phyloP scores from a whole-genome alignment of 768 basidiomycete species.

The Kwoniella dendrophila region DNA sequence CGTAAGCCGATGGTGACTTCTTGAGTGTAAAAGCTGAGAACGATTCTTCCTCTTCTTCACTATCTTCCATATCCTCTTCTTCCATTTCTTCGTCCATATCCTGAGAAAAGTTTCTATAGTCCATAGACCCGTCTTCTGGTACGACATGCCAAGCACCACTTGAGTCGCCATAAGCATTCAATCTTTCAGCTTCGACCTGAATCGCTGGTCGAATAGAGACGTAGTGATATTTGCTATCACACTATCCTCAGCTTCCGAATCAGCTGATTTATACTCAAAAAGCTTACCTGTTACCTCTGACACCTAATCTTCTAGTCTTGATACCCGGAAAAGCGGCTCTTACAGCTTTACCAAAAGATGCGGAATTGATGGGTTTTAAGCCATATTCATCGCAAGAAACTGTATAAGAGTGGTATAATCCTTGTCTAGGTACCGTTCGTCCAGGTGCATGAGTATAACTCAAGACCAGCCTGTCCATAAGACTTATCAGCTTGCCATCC shows the following conservation, averaged over 20 bases:
- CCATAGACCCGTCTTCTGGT: constrained; percentile 75
- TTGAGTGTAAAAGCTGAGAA: constrained; percentile 73
- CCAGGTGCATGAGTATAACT: constrained; percentile 30
- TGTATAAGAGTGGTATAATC: constrained; percentile 89
- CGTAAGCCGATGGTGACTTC: constrained; percentile 65
- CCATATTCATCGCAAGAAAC: constrained; percentile 89
- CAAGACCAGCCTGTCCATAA: constrained; percentile 29
- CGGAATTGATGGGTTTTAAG: constrained; percentile 92
- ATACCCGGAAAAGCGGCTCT: constrained; percentile 90
- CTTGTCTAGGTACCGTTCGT: constrained; percentile 82
- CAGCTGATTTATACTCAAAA: neutral
- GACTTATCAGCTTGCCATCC: neutral
- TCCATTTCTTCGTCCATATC: constrained; percentile 66
- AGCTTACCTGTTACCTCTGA: constrained; percentile 68
- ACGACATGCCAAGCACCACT: constrained; percentile 40
- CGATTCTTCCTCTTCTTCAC: constrained; percentile 68
- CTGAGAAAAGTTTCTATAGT: constrained; percentile 59
- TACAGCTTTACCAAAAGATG: constrained; percentile 92
- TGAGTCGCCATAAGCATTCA: constrained; percentile 51
- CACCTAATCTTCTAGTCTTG: constrained; percentile 89
- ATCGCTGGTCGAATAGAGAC: constrained; percentile 36
- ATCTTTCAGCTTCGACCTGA: constrained; percentile 42
- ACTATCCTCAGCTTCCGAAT: constrained; percentile 10
- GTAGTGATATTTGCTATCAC: constrained; percentile 81
- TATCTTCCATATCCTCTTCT: constrained; percentile 83